These are phyloP conservation scores for Aspergillus candidus DNA, from an alignment of 2,329 filamentous ascomycete species.

Conservation along the genomic window DNA sequence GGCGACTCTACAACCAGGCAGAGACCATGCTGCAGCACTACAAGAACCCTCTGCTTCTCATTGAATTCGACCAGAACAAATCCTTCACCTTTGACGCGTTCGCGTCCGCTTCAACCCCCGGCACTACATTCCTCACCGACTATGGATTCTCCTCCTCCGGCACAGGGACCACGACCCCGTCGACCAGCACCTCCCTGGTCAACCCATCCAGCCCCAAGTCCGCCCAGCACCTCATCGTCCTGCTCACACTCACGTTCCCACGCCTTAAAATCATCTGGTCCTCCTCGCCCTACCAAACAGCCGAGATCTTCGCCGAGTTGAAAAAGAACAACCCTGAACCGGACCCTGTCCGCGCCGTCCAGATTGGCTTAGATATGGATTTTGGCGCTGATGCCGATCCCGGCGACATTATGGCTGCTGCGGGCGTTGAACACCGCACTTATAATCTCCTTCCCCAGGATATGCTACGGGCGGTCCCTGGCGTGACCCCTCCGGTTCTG, in stretches of 20 bases:
- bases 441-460: slow-evolving; percentile 86
- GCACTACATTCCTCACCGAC: slow-evolving; percentile 42
- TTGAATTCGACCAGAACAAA: slow-evolving; percentile 97
- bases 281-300: slow-evolving; percentile 86
- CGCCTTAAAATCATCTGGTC: slow-evolving; percentile 90
- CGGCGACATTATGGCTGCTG: slow-evolving; percentile 54
- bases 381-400: slow-evolving; percentile 21
- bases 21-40: slow-evolving; percentile 95
- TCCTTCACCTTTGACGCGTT: slow-evolving; percentile 84
- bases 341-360: slow-evolving; percentile 79
- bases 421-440: slow-evolving; percentile 50
- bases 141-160: slow-evolving; percentile 46
- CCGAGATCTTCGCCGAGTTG: slow-evolving; percentile 90
- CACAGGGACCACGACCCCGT: slow-evolving; percentile 45
- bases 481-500: slow-evolving; percentile 73
- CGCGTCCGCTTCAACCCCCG: slow-evolving; percentile 35
- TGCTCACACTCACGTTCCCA: slow-evolving; percentile 88
- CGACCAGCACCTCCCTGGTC: slow-evolving; percentile 56
- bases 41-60: slow-evolving; percentile 80
- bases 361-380: slow-evolving; percentile 66
- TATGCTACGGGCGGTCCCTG: slow-evolving; percentile 79
- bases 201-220: slow-evolving; percentile 62
- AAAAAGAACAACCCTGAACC: slow-evolving; percentile 88
- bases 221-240: slow-evolving; percentile 83
- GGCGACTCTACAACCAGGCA: slow-evolving; percentile 82